Evolutionary conservation across 441 rosid genomes (phyloP), one percentile per base, ranked within the genome.

Genomic region (Pelargonium fulgidum): DNA sequence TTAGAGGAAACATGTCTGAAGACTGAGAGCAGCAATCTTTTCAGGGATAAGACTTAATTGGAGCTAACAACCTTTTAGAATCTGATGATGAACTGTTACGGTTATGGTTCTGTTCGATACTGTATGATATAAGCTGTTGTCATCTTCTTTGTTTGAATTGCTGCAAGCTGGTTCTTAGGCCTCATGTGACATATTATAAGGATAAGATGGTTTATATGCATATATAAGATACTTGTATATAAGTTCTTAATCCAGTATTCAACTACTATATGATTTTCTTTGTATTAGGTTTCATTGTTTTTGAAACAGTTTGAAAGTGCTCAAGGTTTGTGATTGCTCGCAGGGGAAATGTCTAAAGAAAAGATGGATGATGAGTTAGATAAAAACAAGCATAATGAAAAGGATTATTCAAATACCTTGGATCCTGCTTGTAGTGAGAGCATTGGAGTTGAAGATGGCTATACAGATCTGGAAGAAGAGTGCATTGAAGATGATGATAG

Each of bases 401-500:
- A 39, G 12, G 82, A 74, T 70, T 66, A 66, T 73, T 14, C 66
- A 56, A 47, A 68, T 69, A 33, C 47, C 8, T 20, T 36, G 65
- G 71, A 73, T 77, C 65, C 73, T 66, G 50, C 78, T 66, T 63
- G 66, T 65, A 22, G 70, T 62, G 44, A 42, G 12, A 69, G 62
- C 72, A 47, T 70, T 41, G 70, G 63, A 64, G 71, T 58, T 63
- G 84, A 79, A 72, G 79, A 63, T 67, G 10, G 68, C 45, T 29
- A 48, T 7, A 19, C 70, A 7, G 76, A 68, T 58, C 59, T 67
- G 44, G 83, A 85, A 69, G 86, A 61, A 69, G 82, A 81, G 62
- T 72, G 66, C 44, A 61, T 52, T 71, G 98, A 85, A 73, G 96
- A 89, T 72, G 81, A 81, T 78, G 85, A 85, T 62, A 81, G 88